These are phyloP conservation scores for Puccinellia tenuiflora DNA, from an alignment of 176 grass and related monocot species.

Conservation along the genomic window DNA sequence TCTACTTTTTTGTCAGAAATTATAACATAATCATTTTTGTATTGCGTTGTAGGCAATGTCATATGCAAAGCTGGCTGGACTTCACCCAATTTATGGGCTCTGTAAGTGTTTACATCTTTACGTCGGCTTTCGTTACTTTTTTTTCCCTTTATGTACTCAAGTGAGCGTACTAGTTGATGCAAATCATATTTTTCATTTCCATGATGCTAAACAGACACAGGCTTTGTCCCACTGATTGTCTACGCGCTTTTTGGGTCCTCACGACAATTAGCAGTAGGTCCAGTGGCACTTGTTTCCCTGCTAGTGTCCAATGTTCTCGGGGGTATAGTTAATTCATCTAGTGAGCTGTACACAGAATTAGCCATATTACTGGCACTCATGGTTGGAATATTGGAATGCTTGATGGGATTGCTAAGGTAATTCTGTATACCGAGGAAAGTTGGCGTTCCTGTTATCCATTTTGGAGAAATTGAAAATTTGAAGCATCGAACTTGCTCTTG, in stretches of 20 bases:
- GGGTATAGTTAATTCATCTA: slow-evolving; percentile 73
- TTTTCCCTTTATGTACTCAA: not conserved
- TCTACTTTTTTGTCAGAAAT: not conserved
- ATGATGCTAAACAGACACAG: slow-evolving; percentile 61
- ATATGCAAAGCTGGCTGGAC: slow-evolving; percentile 86
- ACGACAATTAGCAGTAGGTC: slow-evolving; percentile 80
- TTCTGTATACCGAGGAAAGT: slow-evolving; percentile 9
- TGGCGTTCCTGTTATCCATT: not conserved
- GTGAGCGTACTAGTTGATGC: slow-evolving; percentile 7
- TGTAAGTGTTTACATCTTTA: slow-evolving; percentile 50
- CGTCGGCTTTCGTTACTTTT: not conserved
- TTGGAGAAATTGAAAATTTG: slow-evolving; percentile 14
- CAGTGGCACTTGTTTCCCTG: slow-evolving; percentile 89
- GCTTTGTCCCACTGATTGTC: slow-evolving; percentile 77
- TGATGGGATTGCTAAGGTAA: slow-evolving; percentile 94
- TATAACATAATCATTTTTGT: not conserved
- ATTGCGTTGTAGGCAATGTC: slow-evolving; percentile 69
- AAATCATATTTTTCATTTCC: slow-evolving; percentile 29
- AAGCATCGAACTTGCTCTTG: not conserved
- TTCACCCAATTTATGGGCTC: slow-evolving; percentile 96
- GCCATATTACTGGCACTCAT: slow-evolving; percentile 83
- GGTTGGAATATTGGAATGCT: slow-evolving; percentile 90
- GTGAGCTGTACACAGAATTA: slow-evolving; percentile 72
- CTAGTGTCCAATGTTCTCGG: slow-evolving; percentile 90
- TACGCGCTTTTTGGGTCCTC: slow-evolving; percentile 92